Evolutionary conservation across 2,329 filamentous ascomycete species (phyloP), one percentile per base, ranked within the genome.

Genomic region (Endocalyx cinctus): DNA sequence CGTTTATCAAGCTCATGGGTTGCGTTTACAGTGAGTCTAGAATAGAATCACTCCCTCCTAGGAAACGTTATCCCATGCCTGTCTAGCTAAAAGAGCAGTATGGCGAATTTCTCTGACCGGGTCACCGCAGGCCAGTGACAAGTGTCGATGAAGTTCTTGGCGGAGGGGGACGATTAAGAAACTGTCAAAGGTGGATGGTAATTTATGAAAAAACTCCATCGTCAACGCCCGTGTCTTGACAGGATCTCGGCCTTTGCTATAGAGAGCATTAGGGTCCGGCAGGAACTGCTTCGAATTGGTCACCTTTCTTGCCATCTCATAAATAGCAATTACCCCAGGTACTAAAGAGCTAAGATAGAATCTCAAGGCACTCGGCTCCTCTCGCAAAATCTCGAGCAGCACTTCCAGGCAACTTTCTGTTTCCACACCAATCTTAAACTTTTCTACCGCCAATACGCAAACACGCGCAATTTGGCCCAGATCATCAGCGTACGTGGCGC

Each of bases 81-180:
- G 59, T 34, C 71, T 63, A 4, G 73, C 71, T 37, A 54, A 44
- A 33, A 72, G 60, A 13, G 74, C 74, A 29, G 59, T 60, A 35
- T 60, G 66, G 29, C 75, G 62, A 27, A 77, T 62, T 39, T 73
- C 71, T 27, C 75, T 60, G 7, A 74, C 67, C 5, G 58, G 52
- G 42, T 78, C 72, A 2, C 74, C 74, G 31, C 72, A 74, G 2
- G 72, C 72, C 7, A 59, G 45, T 2, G 67, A 64, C 38, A 79
- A 47, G 32, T 72, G 63, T 4, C 68, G 59, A 38, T 67, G 59
- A 27, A 75, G 61, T 33, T 55, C 57, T 17, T 61, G 60, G 27
- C 63, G 62, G 42, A 67, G 61, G 0, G 66, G 57, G 30, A 72
- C 43, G 14, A 77, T 47, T 29, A 67, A 53, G 5, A 63, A 56